Conservation (phyloP, 768 basidiomycete species). For the Galerina sulciceps region DNA sequence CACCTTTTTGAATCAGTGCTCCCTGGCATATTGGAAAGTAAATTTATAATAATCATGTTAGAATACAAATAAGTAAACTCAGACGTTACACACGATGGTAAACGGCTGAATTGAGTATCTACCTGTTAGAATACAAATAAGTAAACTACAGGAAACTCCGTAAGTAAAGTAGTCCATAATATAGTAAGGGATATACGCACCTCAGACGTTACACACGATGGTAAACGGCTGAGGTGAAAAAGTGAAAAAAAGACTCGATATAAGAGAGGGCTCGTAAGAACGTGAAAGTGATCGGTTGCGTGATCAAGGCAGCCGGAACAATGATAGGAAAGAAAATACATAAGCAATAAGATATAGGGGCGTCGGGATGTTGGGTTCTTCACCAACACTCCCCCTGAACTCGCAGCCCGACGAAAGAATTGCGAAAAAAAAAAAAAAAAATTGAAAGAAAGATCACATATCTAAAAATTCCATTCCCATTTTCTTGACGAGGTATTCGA, state of each 20-base stretch:
- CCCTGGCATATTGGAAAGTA: no score
- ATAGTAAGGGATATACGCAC: not conserved
- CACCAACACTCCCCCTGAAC: slow-evolving; percentile 3
- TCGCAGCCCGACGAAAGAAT: not conserved
- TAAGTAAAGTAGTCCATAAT: not conserved
- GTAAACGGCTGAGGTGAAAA: not conserved
- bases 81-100: not conserved
- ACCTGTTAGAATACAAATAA: not conserved
- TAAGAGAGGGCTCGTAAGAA: no score
- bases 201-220: not conserved
- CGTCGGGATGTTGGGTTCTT: no score
- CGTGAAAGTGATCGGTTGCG: no score
- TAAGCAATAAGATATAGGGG: no score
- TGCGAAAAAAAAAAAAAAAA: not conserved
- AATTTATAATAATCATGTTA: not conserved
- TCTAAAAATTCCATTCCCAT: slow-evolving; percentile 2
- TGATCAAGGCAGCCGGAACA: no score
- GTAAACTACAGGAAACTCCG: not conserved
- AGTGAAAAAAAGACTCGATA: not conserved
- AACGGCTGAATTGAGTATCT: not conserved
- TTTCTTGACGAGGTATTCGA: slow-evolving; percentile 2
- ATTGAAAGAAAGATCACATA: not conserved
- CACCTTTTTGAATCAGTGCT: no score
- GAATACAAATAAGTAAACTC: not conserved
- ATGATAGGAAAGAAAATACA: no score